Conservation (phyloP, 176 grass and related monocot species). For the Zizania latifolia region DNA sequence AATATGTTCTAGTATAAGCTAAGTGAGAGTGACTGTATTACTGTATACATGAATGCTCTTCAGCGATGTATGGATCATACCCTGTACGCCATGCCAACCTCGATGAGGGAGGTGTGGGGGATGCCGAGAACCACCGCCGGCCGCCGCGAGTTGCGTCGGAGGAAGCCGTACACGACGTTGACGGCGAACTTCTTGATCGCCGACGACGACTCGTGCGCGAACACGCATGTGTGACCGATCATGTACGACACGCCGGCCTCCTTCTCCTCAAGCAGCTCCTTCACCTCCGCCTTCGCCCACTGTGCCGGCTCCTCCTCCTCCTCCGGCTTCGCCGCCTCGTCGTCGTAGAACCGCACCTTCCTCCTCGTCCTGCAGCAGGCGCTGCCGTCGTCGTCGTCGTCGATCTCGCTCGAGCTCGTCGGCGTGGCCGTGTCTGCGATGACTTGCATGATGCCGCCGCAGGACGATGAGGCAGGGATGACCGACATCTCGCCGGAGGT, state of each 20-base stretch:
- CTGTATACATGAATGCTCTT: neutral
- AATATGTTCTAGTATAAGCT: too few species aligned
- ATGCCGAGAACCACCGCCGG: slow-evolving; percentile 61
- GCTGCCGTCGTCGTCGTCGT: neutral
- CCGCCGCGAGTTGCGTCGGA: slow-evolving; percentile 79
- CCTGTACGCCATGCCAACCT: slow-evolving; percentile 83
- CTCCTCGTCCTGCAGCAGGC: slow-evolving; percentile 18
- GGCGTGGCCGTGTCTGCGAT: slow-evolving; percentile 16
- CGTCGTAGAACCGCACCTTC: slow-evolving; percentile 49
- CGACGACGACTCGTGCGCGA: slow-evolving; percentile 65
- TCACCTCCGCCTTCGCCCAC: slow-evolving; percentile 38
- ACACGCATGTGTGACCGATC: slow-evolving; percentile 76
- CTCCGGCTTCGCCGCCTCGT: neutral
- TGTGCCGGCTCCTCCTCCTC: neutral
- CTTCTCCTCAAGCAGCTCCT: slow-evolving; percentile 59
- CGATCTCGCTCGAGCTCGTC: slow-evolving; percentile 25
- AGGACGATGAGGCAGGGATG: slow-evolving; percentile 18
- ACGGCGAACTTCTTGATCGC: slow-evolving; percentile 70
- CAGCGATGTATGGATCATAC: slow-evolving; percentile 30
- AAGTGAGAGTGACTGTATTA: too few species aligned
- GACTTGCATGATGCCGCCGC: neutral
- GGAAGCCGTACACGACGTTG: slow-evolving; percentile 73
- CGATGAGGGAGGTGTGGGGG: slow-evolving; percentile 69
- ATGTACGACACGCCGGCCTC: slow-evolving; percentile 85
- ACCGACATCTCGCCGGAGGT: slow-evolving; percentile 37